A percentile compares a stretch with the other conserved stretches of the same genome.
Evolutionary conservation across 169 alveolate species (phyloP).

Genomic region (Cystoisospora suis): DNA sequence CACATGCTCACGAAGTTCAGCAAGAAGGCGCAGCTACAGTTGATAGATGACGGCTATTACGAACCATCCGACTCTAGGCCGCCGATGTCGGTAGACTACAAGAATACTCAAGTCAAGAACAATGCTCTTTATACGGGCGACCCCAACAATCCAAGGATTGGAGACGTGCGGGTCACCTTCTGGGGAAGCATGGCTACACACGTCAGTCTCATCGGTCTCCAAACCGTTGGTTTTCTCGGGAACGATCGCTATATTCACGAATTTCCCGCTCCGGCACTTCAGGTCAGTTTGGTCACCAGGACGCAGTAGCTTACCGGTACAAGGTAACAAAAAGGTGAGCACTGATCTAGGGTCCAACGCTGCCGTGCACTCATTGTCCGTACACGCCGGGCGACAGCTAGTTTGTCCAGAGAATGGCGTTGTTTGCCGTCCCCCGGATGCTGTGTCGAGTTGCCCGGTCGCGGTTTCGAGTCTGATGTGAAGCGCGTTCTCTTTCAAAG

Average conservation of each 20-base stretch:
- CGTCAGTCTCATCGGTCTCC: constrained; percentile 56
- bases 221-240: background rate
- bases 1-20: constrained; percentile 7
- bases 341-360: too few relatives aligned
- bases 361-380: too few relatives aligned
- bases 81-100: constrained; percentile 44
- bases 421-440: too few relatives aligned
- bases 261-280: background rate
- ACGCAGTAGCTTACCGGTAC: too few relatives aligned
- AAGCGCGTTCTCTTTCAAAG: too few relatives aligned
- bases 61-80: constrained; percentile 43
- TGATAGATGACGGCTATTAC: constrained; percentile 61
- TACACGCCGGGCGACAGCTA: too few relatives aligned
- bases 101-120: constrained; percentile 50
- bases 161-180: constrained; percentile 60
- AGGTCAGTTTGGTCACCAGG: background rate
- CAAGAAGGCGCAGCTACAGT: constrained; percentile 47
- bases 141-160: constrained; percentile 53
- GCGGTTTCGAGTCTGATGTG: too few relatives aligned
- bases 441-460: too few relatives aligned
- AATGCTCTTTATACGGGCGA: constrained; percentile 56
- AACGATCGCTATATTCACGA: background rate
- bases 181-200: constrained; percentile 64
- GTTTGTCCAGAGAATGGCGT: too few relatives aligned
- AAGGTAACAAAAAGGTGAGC: too few relatives aligned